phyloP scores from a whole-genome alignment of 192 early-diverging fungal genomes.

The Lobosporangium transversale region DNA sequence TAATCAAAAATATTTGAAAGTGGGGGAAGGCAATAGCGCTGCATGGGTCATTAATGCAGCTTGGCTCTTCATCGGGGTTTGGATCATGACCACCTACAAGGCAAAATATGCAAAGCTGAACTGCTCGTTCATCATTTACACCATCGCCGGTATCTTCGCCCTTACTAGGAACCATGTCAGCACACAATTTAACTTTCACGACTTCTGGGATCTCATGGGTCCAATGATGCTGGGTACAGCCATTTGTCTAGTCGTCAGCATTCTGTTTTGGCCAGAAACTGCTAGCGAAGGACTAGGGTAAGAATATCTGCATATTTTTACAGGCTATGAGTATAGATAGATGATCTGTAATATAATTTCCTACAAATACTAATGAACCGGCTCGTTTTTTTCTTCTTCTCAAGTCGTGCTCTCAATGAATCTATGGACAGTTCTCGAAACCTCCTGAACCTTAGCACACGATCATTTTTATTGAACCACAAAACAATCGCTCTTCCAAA shows the following conservation, averaged over 20 bases:
- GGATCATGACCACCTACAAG: conserved; percentile 51
- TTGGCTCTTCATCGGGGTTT: conserved; percentile 58
- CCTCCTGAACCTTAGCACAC: conserved; percentile 38
- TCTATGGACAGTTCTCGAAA: conserved; percentile 39
- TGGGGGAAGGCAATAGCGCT: conserved; percentile 18
- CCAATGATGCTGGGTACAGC: conserved; percentile 54
- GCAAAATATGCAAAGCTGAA: conserved; percentile 57
- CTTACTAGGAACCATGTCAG: conserved; percentile 32
- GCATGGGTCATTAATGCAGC: conserved; percentile 45
- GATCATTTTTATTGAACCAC: conserved; percentile 46
- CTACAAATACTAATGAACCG: neutral
- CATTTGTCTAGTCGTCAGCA: conserved; percentile 54
- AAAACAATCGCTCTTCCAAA: conserved; percentile 50
- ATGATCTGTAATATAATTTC: neutral
- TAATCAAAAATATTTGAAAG: conserved; percentile 41
- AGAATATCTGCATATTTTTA: neutral
- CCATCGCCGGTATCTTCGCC: conserved; percentile 57
- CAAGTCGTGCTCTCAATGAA: conserved; percentile 46
- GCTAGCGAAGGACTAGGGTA: conserved; percentile 62
- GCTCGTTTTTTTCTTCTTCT: no score
- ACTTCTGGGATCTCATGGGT: conserved; percentile 43
- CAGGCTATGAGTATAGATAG: neutral
- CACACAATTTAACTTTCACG: conserved; percentile 13
- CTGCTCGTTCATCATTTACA: conserved; percentile 56
- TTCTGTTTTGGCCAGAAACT: conserved; percentile 60